phyloP scores from a whole-genome alignment of 2,329 filamentous ascomycete species.

The Periglandula ipomoeae region DNA sequence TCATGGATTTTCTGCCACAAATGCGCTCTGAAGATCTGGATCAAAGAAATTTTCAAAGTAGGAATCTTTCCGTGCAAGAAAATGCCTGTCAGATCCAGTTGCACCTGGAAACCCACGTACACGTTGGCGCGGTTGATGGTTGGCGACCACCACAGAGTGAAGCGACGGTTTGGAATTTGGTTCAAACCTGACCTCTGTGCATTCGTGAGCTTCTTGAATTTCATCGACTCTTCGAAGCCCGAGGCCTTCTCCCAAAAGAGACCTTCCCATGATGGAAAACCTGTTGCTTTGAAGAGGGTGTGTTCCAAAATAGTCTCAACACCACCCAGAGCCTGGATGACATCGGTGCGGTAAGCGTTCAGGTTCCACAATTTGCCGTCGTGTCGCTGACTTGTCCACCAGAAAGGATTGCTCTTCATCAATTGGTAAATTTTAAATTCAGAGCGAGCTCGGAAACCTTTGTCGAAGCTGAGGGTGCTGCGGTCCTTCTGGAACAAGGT shows the following conservation, averaged over 20 bases:
- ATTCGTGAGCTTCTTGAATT: constrained; percentile 98
- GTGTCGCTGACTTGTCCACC: constrained; percentile 97
- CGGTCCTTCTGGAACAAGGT: constrained; percentile 98
- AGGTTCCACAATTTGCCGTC: constrained; percentile 97
- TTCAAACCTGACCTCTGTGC: constrained; percentile 94
- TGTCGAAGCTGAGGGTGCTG: constrained; percentile 95
- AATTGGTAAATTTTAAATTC: constrained; percentile 98
- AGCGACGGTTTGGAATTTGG: constrained; percentile 96
- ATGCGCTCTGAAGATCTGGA: constrained; percentile 98
- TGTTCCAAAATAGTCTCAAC: constrained; percentile 98
- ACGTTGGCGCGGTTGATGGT: constrained; percentile 95
- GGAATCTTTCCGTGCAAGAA: constrained; percentile 99
- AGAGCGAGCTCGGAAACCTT: constrained; percentile 88
- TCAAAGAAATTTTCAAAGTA: constrained; percentile 92
- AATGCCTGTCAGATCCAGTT: constrained; percentile 94
- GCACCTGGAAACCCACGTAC: constrained; percentile 98
- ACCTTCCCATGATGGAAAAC: constrained; percentile 95
- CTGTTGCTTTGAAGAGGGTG: constrained; percentile 92
- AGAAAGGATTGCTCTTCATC: constrained; percentile 99
- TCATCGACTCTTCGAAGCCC: constrained; percentile 63
- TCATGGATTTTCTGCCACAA: constrained; percentile 99
- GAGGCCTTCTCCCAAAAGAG: constrained; percentile 74
- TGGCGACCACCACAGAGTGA: constrained; percentile 95
- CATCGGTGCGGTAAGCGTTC: constrained; percentile 91
- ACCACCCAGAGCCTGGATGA: constrained; percentile 91